Conservation (phyloP, 768 basidiomycete species). For the Agaricus blazei region DNA sequence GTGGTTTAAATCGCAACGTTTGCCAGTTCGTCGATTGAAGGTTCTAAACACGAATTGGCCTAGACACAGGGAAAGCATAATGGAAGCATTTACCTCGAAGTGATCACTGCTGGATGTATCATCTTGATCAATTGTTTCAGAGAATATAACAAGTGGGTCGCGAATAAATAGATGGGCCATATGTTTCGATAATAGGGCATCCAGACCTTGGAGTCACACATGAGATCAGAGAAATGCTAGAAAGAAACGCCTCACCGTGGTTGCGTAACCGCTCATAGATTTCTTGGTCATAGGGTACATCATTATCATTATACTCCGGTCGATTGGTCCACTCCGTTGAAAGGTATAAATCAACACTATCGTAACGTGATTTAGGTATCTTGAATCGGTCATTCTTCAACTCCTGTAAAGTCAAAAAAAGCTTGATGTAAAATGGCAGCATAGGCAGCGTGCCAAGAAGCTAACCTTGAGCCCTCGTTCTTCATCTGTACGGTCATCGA, state of each 20-base stretch:
- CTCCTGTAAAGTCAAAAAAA: constrained; percentile 45
- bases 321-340: constrained; percentile 83
- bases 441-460: background rate
- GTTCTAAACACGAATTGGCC: constrained; percentile 51
- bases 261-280: constrained; percentile 70
- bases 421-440: constrained; percentile 4
- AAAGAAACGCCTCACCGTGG: constrained; percentile 53
- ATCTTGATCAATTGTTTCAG: constrained; percentile 90
- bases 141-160: constrained; percentile 93
- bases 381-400: constrained; percentile 65
- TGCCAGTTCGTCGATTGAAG: constrained; percentile 99
- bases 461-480: constrained; percentile 83
- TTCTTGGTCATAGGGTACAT: constrained; percentile 69
- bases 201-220: constrained; percentile 54
- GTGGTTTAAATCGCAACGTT: constrained; percentile 97
- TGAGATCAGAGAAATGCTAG: background rate
- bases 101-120: constrained; percentile 86
- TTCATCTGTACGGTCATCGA: constrained; percentile 94
- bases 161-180: constrained; percentile 96
- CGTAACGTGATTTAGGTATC: constrained; percentile 97
- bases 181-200: constrained; percentile 84
- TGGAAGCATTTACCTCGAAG: constrained; percentile 65
- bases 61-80: background rate
- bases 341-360: constrained; percentile 92
- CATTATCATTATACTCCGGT: constrained; percentile 90